Evolutionary conservation across 2,329 filamentous ascomycete species (phyloP), one percentile per base, ranked within the genome.

Genomic region (Colletotrichum godetiae): DNA sequence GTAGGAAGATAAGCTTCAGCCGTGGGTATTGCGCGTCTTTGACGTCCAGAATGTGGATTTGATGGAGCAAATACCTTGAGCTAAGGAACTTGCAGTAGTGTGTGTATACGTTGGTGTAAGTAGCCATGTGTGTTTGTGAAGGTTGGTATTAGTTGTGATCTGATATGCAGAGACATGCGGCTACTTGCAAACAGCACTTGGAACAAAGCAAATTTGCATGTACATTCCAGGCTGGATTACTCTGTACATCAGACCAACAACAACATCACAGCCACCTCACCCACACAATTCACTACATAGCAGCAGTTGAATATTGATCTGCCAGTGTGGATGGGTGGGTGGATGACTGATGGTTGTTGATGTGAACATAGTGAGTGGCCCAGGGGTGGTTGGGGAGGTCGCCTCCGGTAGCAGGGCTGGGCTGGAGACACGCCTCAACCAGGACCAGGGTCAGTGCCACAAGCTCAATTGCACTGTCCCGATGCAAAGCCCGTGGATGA

Each of bases 11-110:
- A 73, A 71, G 49, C 71, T 70, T 70, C 71, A 52, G 60, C 53
- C 60, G 58, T 61, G 70, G 59, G 49, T 56, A 37, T 66, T 73
- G 67, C 60, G 71, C 60, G 61, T 73, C 67, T 70, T 71, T 66
- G 60, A 71, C 27, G 35, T 65, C 67, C 55, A 65, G 67, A 65
- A 66, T 65, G 60, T 64, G 66, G 66, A 33, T 61, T 61, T 61
- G 46, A 52, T 70, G 60, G 71, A 66, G 35, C 49, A 65, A 61
- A 61, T 61, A 65, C 37, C 37, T 42, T 42, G 15, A 64, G 60
- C 56, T 46, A 70, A 61, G 53, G 56, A 37, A 58, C 33, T 61
- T 71, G 60, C 71, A 71, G 61, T 71, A 52, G 67, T 42, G 53
- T 31, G 35, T 27, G 31, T 31, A 49, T n/a, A 42, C 29, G 57